A percentile compares a stretch with the other conserved stretches of the same genome.
Conservation (phyloP, 495 filamentous ascomycete genomes). For the Tuber aestivum region DNA sequence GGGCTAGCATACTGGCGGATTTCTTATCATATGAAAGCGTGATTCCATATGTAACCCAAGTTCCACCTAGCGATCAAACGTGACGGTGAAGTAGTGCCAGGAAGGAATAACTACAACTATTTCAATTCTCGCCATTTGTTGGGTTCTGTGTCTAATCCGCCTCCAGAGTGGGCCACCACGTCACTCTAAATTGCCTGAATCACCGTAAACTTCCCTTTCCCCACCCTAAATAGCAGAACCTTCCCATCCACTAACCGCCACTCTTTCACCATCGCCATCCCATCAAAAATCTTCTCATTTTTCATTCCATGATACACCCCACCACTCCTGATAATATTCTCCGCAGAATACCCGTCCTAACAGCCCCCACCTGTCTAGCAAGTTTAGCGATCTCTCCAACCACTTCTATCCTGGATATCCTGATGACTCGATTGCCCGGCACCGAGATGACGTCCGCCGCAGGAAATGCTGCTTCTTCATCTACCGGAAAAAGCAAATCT, state of each 20-base stretch:
- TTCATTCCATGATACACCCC: slow-evolving; percentile 37
- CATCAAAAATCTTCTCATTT: slow-evolving; percentile 21
- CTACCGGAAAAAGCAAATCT: slow-evolving; percentile 23
- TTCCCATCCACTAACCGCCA: slow-evolving; percentile 34
- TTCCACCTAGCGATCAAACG: too few species aligned
- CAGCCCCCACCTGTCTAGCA: slow-evolving; percentile 19
- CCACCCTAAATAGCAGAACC: slow-evolving; percentile 34
- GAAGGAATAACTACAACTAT: too few species aligned
- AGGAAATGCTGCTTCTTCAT: neutral
- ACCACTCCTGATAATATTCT: slow-evolving; percentile 29
- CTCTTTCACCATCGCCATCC: slow-evolving; percentile 21
- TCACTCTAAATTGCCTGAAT: slow-evolving; percentile 11
- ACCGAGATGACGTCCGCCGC: slow-evolving; percentile 27
- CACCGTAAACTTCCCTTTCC: slow-evolving; percentile 38
- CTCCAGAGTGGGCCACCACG: neutral
- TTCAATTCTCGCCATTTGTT: too few species aligned
- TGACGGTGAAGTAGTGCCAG: too few species aligned
- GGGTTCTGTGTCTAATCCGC: too few species aligned
- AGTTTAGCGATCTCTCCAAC: slow-evolving; percentile 35
- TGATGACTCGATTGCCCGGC: slow-evolving; percentile 17
- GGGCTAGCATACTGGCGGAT: too few species aligned
- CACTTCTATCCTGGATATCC: slow-evolving; percentile 20
- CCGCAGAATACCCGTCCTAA: slow-evolving; percentile 26
- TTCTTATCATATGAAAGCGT: too few species aligned
- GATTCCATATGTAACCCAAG: too few species aligned